These are phyloP conservation scores for Suillus tomentosus DNA, from an alignment of 768 basidiomycete genomes.

Conservation along the genomic window DNA sequence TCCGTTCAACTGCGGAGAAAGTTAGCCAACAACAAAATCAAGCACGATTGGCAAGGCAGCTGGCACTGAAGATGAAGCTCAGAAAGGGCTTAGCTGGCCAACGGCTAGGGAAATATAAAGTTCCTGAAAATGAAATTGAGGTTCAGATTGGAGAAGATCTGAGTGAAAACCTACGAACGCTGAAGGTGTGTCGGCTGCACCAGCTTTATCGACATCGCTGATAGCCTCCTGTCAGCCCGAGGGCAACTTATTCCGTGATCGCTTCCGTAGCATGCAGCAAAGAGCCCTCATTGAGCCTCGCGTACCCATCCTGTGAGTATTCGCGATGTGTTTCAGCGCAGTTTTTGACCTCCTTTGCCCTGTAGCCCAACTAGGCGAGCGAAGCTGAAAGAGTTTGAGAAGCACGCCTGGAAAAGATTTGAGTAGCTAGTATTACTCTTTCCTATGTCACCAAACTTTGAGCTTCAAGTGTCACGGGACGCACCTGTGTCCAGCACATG, in stretches of 20 bases:
- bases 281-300: conserved; percentile 87
- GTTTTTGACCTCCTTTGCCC: background rate
- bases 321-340: conserved; percentile 27
- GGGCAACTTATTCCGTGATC: conserved; percentile 90
- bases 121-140: conserved; percentile 66
- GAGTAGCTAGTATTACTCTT: conserved; percentile 33
- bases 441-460: background rate
- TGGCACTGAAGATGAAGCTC: conserved; percentile 49
- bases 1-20: conserved; percentile 48
- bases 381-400: conserved; percentile 69
- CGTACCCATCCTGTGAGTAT: conserved; percentile 64
- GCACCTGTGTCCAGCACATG: background rate
- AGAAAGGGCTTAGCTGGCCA: conserved; percentile 70
- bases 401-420: conserved; percentile 79
- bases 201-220: background rate
- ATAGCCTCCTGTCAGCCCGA: conserved; percentile 63
- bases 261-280: conserved; percentile 86
- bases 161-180: conserved; percentile 75
- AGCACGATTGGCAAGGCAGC: conserved; percentile 39
- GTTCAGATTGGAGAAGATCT: conserved; percentile 93
- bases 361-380: conserved; percentile 32
- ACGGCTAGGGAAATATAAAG: conserved; percentile 77
- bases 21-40: conserved; percentile 40
- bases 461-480: background rate
- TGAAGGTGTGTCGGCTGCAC: conserved; percentile 62